phyloP scores from a whole-genome alignment of 306 rosid genomes.

The Rosa chinensis region DNA sequence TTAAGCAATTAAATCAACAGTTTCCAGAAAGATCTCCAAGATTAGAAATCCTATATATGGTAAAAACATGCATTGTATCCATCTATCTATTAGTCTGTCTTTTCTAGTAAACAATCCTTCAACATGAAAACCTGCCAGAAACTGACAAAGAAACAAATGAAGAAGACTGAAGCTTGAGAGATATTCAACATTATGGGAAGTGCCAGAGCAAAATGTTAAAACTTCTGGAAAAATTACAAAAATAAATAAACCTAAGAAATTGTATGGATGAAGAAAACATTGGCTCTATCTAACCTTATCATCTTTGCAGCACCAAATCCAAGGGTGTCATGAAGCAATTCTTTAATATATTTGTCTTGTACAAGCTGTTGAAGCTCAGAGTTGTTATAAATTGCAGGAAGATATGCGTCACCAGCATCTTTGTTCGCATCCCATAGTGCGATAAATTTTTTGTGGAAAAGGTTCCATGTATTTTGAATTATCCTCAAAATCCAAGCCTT shows the following conservation, averaged over 20 bases:
- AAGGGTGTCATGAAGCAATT: slow-evolving; percentile 75
- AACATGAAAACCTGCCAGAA: not conserved
- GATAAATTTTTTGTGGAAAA: slow-evolving; percentile 52
- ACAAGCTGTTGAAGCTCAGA: slow-evolving; percentile 56
- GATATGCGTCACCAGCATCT: slow-evolving; percentile 81
- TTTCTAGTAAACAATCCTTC: not conserved
- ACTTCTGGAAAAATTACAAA: not conserved
- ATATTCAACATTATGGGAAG: not conserved
- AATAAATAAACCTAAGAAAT: not conserved
- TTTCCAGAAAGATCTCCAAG: not conserved
- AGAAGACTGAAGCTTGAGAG: not conserved
- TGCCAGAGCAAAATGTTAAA: not conserved
- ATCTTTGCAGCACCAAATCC: slow-evolving; percentile 94
- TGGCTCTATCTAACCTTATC: slow-evolving; percentile 57
- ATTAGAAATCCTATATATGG: not conserved
- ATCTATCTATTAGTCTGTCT: not conserved
- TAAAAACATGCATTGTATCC: not conserved
- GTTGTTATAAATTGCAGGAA: slow-evolving; percentile 69
- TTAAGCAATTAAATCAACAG: not conserved
- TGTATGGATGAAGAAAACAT: not conserved
- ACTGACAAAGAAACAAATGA: not conserved
- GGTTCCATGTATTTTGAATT: slow-evolving; percentile 74
- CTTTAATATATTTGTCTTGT: slow-evolving; percentile 59
- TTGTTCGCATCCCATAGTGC: slow-evolving; percentile 74
- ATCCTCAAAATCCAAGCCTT: slow-evolving; percentile 85